phyloP scores from a whole-genome alignment of 2,329 filamentous ascomycete species.

The Epichloe sp. region DNA sequence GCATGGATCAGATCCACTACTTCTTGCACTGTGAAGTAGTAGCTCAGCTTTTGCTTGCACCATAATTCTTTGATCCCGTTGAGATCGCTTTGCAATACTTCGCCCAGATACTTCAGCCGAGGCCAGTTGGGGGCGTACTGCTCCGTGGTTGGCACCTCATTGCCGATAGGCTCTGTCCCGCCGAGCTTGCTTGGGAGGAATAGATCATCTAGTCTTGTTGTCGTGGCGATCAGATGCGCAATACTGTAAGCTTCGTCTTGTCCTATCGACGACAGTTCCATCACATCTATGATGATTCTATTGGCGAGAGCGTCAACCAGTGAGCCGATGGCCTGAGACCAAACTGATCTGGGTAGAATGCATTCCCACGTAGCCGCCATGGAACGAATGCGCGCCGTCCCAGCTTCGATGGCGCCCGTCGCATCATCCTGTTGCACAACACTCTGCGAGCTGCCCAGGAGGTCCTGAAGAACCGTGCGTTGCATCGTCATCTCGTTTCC shows the following conservation, averaged over 20 bases:
- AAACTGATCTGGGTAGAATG: slow-evolving; percentile 46
- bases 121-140: slow-evolving; percentile 51
- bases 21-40: slow-evolving; percentile 48
- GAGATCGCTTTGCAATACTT: slow-evolving; percentile 53
- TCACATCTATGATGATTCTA: slow-evolving; percentile 48
- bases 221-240: slow-evolving; percentile 41
- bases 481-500: slow-evolving; percentile 47
- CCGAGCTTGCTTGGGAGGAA: slow-evolving; percentile 36
- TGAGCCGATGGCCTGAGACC: slow-evolving; percentile 49
- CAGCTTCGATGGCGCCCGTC: slow-evolving; percentile 38
- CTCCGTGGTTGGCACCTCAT: slow-evolving; percentile 39
- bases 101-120: slow-evolving; percentile 48
- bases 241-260: slow-evolving; percentile 52
- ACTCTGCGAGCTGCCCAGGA: slow-evolving; percentile 47
- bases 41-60: slow-evolving; percentile 51
- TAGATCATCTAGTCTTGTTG: slow-evolving; percentile 46
- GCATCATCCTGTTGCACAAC: slow-evolving; percentile 44
- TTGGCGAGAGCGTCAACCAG: slow-evolving; percentile 43
- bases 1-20: slow-evolving; percentile 48
- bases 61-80: slow-evolving; percentile 50
- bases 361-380: slow-evolving; percentile 43
- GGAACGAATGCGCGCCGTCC: slow-evolving; percentile 37
- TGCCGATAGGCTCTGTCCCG: slow-evolving; percentile 14
- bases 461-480: slow-evolving; percentile 46
- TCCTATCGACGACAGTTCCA: slow-evolving; percentile 46